Evolutionary conservation across 257 asterid genomes (phyloP).

Genomic region (Rehmannia glutinosa): DNA sequence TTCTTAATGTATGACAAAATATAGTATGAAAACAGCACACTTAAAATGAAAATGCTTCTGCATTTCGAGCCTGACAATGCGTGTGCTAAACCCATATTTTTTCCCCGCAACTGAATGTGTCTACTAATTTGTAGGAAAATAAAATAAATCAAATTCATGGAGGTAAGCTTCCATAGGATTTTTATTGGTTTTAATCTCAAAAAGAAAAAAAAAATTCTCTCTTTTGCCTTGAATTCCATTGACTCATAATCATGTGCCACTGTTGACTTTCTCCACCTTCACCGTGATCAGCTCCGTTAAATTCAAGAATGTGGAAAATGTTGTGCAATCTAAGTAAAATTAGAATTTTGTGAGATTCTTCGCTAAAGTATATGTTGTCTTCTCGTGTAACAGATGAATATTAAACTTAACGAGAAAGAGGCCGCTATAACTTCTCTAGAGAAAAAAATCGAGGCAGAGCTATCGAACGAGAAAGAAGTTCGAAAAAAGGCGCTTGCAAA

Average conservation of each 20-base stretch:
- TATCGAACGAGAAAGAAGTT: conserved; percentile 48
- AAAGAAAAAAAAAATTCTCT: too few relatives aligned
- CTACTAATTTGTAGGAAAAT: neutral
- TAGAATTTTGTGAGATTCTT: neutral
- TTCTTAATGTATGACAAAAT: neutral
- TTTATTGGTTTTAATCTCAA: neutral
- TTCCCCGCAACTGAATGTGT: neutral
- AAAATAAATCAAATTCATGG: neutral
- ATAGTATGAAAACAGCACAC: neutral
- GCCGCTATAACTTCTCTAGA: conserved; percentile 40
- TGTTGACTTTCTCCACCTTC: too few relatives aligned
- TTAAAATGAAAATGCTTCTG: neutral
- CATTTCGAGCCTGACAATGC: neutral
- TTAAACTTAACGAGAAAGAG: conserved; percentile 52
- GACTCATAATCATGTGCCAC: too few relatives aligned
- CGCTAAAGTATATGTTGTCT: conserved; percentile 16
- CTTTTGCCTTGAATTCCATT: too few relatives aligned
- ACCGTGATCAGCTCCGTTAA: neutral
- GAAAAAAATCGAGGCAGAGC: conserved; percentile 44
- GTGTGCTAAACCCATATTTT: neutral
- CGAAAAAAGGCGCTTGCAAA: conserved; percentile 36
- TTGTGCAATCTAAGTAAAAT: neutral
- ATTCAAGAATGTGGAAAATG: neutral
- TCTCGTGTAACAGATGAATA: conserved; percentile 48
- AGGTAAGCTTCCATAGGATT: neutral